Evolutionary conservation across 2,329 filamentous ascomycete species (phyloP).

Genomic region (Aspergillus sergii): DNA sequence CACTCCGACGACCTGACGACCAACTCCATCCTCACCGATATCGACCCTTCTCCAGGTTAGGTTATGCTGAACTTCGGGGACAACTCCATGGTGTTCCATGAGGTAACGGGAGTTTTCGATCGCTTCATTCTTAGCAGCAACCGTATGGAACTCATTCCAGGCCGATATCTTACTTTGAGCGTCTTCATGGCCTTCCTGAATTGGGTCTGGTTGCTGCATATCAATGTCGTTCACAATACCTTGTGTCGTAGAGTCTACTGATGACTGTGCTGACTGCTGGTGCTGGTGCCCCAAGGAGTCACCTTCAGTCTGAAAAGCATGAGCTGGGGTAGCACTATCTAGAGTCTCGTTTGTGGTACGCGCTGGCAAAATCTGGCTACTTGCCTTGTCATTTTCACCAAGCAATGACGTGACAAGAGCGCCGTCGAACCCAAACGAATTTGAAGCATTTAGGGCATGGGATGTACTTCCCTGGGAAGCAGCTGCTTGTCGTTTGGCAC

Average conservation of each 20-base stretch:
- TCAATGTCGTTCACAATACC: background rate
- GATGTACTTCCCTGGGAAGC: background rate
- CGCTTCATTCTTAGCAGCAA: slow-evolving; percentile 36
- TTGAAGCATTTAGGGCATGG: slow-evolving; percentile 3
- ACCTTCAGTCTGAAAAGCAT: background rate
- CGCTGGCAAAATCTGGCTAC: background rate
- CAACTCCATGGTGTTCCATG: slow-evolving; percentile 22
- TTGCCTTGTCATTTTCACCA: slow-evolving; percentile 10
- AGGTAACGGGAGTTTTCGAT: slow-evolving; percentile 35
- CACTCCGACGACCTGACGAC: slow-evolving; percentile 26
- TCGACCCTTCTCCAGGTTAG: slow-evolving; percentile 44
- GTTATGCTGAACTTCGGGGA: slow-evolving; percentile 31
- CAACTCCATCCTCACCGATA: slow-evolving; percentile 30
- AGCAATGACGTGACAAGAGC: slow-evolving; percentile 16
- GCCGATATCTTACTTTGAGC: slow-evolving; percentile 31
- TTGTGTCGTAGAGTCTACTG: background rate
- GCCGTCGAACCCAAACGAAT: slow-evolving; percentile 26
- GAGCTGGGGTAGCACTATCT: background rate
- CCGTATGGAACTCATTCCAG: slow-evolving; percentile 42
- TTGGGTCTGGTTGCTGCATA: background rate
- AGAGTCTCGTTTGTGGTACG: background rate
- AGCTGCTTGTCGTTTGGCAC: slow-evolving; percentile 1
- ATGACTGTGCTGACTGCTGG: background rate
- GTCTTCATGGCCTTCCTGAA: background rate
- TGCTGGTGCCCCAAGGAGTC: background rate